Conservation (phyloP, 1,284 basidiomycete species). For the Xerocomus nothofagi region DNA sequence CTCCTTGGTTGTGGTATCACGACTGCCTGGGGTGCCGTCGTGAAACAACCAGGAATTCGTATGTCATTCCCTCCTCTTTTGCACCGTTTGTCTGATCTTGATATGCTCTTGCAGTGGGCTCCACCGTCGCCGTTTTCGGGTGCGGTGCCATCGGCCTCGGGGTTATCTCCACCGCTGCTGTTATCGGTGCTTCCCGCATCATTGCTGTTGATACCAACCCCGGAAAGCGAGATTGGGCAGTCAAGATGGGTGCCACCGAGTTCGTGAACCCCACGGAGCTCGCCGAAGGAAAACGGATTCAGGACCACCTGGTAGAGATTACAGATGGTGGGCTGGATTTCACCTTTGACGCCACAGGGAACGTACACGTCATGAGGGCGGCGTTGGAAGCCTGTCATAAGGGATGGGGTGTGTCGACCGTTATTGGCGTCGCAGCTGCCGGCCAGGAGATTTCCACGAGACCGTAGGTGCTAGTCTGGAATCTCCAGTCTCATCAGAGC, state of each 20-base stretch:
- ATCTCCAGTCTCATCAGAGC: neutral
- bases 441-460: conserved; percentile 97
- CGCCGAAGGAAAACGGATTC: conserved; percentile 77
- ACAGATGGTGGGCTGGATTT: conserved; percentile 98
- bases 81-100: conserved; percentile 1
- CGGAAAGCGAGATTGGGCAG: conserved; percentile 84
- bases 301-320: conserved; percentile 88
- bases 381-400: conserved; percentile 98
- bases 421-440: conserved; percentile 95
- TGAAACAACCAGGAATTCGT: conserved; percentile 80
- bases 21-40: conserved; percentile 92
- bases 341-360: conserved; percentile 97
- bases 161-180: conserved; percentile 79
- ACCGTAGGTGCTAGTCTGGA: conserved; percentile 60
- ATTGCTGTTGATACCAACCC: conserved; percentile 94
- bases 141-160: conserved; percentile 96
- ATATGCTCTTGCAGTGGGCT: conserved; percentile 56
- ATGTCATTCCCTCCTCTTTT: conserved; percentile 30
- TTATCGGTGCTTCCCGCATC: conserved; percentile 82
- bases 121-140: conserved; percentile 93
- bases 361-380: conserved; percentile 92
- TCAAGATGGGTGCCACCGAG: conserved; percentile 95
- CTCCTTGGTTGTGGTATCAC: conserved; percentile 96
- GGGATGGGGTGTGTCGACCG: conserved; percentile 96
- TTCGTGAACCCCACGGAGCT: conserved; percentile 88